Evolutionary conservation across 1,284 basidiomycete species (phyloP).

Genomic region (Ganoderma sinense): DNA sequence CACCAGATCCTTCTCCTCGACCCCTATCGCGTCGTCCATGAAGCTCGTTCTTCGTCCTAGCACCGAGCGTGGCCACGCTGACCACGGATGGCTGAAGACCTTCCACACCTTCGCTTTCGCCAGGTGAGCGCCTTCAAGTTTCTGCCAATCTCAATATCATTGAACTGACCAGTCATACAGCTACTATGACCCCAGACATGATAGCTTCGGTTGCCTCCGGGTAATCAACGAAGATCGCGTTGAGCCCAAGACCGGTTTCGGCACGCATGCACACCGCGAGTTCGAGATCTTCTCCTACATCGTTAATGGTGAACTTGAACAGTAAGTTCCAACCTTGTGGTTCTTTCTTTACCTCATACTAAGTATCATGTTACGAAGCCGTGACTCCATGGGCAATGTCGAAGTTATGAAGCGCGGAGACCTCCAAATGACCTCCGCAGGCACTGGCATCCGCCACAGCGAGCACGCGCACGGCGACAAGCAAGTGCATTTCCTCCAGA

Average conservation of each 20-base stretch:
- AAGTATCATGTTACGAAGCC: slow-evolving; percentile 54
- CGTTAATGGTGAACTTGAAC: slow-evolving; percentile 79
- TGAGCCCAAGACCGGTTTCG: slow-evolving; percentile 81
- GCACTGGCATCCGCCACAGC: slow-evolving; percentile 88
- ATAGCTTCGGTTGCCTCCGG: slow-evolving; percentile 68
- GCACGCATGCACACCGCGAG: slow-evolving; percentile 84
- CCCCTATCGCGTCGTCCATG: slow-evolving; percentile 35
- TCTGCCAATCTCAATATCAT: background rate
- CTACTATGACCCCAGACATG: slow-evolving; percentile 68
- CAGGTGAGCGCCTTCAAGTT: slow-evolving; percentile 50
- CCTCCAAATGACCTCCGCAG: slow-evolving; percentile 90
- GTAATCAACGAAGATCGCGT: slow-evolving; percentile 95
- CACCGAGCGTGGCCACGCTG: slow-evolving; percentile 77
- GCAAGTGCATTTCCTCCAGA: slow-evolving; percentile 86
- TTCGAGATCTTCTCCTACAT: slow-evolving; percentile 95
- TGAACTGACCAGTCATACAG: slow-evolving; percentile 39
- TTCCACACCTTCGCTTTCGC: slow-evolving; percentile 92
- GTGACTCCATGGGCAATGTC: slow-evolving; percentile 90
- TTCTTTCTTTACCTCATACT: slow-evolving; percentile 2
- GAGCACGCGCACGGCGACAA: slow-evolving; percentile 69
- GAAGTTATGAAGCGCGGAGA: slow-evolving; percentile 90
- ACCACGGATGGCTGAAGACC: slow-evolving; percentile 92
- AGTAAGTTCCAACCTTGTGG: slow-evolving; percentile 52
- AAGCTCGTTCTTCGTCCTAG: slow-evolving; percentile 65
- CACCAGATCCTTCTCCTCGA: slow-evolving; percentile 12